Evolutionary conservation across 139 green algal species (phyloP).

Genomic region (Edaphochlamys debaryana): DNA sequence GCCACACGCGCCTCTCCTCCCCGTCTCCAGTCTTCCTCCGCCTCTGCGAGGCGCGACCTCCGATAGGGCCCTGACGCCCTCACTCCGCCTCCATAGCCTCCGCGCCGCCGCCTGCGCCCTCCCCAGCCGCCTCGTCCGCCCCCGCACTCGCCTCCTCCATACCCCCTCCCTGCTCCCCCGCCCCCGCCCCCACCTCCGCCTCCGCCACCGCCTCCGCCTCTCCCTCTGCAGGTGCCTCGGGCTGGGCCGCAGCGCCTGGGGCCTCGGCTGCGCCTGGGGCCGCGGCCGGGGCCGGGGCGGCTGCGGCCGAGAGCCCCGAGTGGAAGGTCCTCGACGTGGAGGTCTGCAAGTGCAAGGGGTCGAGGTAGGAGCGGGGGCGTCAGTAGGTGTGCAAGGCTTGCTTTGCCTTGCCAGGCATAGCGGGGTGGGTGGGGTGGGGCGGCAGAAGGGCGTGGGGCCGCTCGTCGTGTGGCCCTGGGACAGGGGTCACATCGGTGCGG

Average conservation of each 20-base stretch:
- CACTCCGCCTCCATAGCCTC: background rate
- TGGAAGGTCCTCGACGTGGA: conserved; percentile 48
- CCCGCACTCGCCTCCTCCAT: no score
- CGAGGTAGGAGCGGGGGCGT: background rate
- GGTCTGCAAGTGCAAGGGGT: background rate
- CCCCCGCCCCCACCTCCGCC: no score
- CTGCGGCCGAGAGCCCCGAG: conserved; percentile 6
- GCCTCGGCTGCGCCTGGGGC: background rate
- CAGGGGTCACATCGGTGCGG: no score
- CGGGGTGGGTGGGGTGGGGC: background rate
- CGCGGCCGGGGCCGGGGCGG: background rate
- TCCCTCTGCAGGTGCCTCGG: background rate
- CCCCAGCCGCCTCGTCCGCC: background rate
- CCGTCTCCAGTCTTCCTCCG: no score
- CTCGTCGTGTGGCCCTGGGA: background rate
- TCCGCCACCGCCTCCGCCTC: no score
- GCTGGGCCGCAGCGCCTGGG: no score
- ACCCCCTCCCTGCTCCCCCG: no score
- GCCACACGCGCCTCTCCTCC: no score
- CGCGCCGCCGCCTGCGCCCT: no score
- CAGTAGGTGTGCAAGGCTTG: background rate
- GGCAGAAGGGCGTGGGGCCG: background rate
- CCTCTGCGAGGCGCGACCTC: no score
- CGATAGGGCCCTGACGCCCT: no score
- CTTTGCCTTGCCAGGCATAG: background rate